Evolutionary conservation across 2,329 filamentous ascomycete species (phyloP).

Genomic region (Xylariaceae sp.): DNA sequence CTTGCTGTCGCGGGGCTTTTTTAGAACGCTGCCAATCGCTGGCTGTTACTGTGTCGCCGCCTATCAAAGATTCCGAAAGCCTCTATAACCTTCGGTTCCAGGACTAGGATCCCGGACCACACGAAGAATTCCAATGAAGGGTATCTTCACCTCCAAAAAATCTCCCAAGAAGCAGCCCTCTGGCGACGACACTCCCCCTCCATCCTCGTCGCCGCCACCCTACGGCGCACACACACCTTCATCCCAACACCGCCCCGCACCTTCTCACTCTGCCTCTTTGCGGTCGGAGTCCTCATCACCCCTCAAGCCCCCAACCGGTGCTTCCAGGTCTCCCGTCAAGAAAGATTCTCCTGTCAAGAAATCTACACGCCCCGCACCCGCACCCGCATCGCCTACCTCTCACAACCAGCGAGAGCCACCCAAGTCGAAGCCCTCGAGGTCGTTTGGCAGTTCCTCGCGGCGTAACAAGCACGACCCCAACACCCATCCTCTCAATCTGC

Average conservation of each 20-base stretch:
- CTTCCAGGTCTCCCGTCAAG: conserved; percentile 9
- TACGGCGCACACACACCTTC: conserved; percentile 9
- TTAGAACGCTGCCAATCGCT: no score
- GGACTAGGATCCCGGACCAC: conserved; percentile 1
- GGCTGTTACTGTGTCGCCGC: no score
- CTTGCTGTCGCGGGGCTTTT: no score
- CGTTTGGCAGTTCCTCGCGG: conserved; percentile 46
- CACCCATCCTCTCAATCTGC: conserved; percentile 85
- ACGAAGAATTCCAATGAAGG: conserved; percentile 33
- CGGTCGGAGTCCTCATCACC: conserved; percentile 28
- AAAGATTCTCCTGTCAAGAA: conserved; percentile 26
- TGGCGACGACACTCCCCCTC: conserved; percentile 29
- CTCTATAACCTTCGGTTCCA: no score
- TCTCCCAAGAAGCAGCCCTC: conserved; percentile 32
- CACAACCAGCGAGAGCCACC: conserved; percentile 26
- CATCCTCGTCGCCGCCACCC: conserved; percentile 14
- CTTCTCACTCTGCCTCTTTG: conserved; percentile 19
- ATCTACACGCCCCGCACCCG: conserved; percentile 25
- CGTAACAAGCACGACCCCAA: conserved; percentile 62
- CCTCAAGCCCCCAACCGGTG: conserved; percentile 22
- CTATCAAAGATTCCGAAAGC: no score
- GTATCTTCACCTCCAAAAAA: conserved; percentile 35
- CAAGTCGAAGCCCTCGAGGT: conserved; percentile 43
- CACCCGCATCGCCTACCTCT: conserved; percentile 19
- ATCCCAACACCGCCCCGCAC: conserved; percentile 19